phyloP scores from a whole-genome alignment of 1,284 basidiomycete genomes.

The Puccinia novopanici region DNA sequence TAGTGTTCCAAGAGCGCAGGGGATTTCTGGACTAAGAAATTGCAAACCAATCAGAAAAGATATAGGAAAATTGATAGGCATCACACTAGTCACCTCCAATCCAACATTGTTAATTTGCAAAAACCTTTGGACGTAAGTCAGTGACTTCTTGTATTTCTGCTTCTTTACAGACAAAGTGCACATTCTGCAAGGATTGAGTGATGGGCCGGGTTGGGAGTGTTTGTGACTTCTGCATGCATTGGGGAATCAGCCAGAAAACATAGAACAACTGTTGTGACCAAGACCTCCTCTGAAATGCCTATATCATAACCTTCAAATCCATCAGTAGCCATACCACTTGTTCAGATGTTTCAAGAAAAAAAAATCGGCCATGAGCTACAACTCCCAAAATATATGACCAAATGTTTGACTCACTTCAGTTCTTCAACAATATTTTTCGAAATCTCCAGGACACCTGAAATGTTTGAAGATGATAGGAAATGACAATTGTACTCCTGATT shows the following conservation, averaged over 20 bases:
- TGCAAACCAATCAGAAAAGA: too few species aligned
- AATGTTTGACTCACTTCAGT: conserved; percentile 54
- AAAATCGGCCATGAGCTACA: background rate
- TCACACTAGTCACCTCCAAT: too few species aligned
- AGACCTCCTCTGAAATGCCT: background rate
- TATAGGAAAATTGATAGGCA: too few species aligned
- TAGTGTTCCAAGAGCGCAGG: too few species aligned
- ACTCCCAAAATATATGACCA: background rate
- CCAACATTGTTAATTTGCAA: too few species aligned
- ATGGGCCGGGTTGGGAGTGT: too few species aligned
- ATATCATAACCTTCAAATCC: background rate
- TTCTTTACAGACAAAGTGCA: background rate
- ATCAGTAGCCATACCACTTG: background rate
- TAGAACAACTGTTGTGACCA: too few species aligned
- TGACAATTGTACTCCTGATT: conserved; percentile 38
- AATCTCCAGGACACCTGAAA: background rate
- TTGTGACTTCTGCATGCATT: too few species aligned
- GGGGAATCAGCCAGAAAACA: too few species aligned
- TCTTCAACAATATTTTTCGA: conserved; percentile 58
- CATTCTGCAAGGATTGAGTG: background rate
- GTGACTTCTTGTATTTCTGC: background rate
- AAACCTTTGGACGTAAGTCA: too few species aligned
- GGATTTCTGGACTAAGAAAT: too few species aligned
- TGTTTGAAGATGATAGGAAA: conserved; percentile 10
- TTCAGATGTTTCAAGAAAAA: background rate